These are phyloP conservation scores for Tirmania nivea DNA, from an alignment of 495 filamentous ascomycete species.

Conservation along the genomic window DNA sequence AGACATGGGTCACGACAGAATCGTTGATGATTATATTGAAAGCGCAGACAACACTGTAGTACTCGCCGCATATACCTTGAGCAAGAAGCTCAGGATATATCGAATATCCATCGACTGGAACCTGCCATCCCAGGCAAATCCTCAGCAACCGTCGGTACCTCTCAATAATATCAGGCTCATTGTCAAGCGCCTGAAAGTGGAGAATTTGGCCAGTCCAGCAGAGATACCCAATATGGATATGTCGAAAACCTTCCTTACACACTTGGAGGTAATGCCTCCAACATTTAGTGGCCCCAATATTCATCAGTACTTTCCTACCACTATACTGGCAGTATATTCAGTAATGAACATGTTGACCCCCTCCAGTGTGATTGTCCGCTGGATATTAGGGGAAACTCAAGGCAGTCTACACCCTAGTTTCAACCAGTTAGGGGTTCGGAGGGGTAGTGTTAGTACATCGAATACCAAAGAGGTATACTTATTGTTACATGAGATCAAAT, in stretches of 20 bases:
- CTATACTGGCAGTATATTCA: constrained; percentile 16
- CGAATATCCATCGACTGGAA: constrained; percentile 16
- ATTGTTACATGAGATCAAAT: not conserved
- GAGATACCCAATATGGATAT: constrained; percentile 10
- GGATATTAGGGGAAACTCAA: constrained; percentile 12
- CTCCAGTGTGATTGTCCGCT: constrained; percentile 14
- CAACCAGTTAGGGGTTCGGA: constrained; percentile 15
- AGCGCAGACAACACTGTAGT: constrained; percentile 9
- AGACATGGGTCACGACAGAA: not conserved
- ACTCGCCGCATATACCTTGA: constrained; percentile 17
- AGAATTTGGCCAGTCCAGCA: constrained; percentile 10
- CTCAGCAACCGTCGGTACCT: constrained; percentile 2
- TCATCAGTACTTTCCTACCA: constrained; percentile 2
- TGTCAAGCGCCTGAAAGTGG: constrained; percentile 14
- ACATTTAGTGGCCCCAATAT: constrained; percentile 5
- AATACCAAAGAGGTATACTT: constrained; percentile 6
- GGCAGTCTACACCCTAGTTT: constrained; percentile 15
- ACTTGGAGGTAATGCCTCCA: constrained; percentile 16
- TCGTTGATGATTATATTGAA: not conserved
- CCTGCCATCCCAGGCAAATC: constrained; percentile 3
- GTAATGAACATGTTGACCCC: constrained; percentile 3
- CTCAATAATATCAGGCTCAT: constrained; percentile 8
- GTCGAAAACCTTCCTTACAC: constrained; percentile 11
- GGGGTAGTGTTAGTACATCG: constrained; percentile 12
- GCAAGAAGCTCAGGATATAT: constrained; percentile 16